Percentiles rank a stretch among this genome's conserved stretches.
Evolutionary conservation across 352 stramenopile species (phyloP).

Genomic region (Elongisporangium prolatum): DNA sequence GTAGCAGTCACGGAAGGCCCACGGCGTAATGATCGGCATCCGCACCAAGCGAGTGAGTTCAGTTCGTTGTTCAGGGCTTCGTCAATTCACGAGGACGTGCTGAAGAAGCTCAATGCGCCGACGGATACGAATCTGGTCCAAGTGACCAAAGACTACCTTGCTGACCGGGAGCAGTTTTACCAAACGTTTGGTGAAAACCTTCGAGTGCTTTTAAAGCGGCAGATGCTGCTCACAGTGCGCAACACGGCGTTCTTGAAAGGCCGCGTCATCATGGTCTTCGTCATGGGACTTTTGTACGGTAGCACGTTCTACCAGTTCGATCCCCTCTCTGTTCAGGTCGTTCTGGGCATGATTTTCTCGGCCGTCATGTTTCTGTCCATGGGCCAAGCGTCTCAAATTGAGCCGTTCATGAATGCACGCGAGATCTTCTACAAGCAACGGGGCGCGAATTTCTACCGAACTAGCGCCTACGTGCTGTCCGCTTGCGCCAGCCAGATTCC

Average conservation of each 20-base stretch:
- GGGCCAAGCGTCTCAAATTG: slow-evolving; percentile 64
- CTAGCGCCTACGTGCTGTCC: slow-evolving; percentile 54
- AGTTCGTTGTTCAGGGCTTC: slow-evolving; percentile 11
- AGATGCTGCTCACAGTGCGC: slow-evolving; percentile 53
- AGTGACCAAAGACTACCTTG: not conserved
- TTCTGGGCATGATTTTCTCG: slow-evolving; percentile 76
- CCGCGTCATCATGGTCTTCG: slow-evolving; percentile 29
- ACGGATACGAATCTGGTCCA: not conserved
- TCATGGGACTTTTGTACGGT: slow-evolving; percentile 34
- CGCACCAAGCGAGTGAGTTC: slow-evolving; percentile 13
- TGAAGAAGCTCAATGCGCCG: slow-evolving; percentile 2
- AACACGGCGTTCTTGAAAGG: slow-evolving; percentile 43
- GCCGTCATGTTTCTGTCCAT: slow-evolving; percentile 71
- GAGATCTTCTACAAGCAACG: slow-evolving; percentile 81
- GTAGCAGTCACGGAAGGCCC: not conserved
- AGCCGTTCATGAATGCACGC: slow-evolving; percentile 58
- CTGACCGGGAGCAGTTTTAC: not conserved
- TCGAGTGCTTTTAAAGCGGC: not conserved
- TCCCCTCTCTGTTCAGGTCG: slow-evolving; percentile 23
- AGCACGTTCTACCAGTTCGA: slow-evolving; percentile 44
- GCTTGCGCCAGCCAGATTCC: slow-evolving; percentile 60
- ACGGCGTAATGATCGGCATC: not conserved
- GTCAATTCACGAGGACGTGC: slow-evolving; percentile 3
- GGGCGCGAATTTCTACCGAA: slow-evolving; percentile 72
- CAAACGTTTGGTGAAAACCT: not conserved